phyloP scores from a whole-genome alignment of 805 yeast species.

The Pachysolen tannophilus region DNA sequence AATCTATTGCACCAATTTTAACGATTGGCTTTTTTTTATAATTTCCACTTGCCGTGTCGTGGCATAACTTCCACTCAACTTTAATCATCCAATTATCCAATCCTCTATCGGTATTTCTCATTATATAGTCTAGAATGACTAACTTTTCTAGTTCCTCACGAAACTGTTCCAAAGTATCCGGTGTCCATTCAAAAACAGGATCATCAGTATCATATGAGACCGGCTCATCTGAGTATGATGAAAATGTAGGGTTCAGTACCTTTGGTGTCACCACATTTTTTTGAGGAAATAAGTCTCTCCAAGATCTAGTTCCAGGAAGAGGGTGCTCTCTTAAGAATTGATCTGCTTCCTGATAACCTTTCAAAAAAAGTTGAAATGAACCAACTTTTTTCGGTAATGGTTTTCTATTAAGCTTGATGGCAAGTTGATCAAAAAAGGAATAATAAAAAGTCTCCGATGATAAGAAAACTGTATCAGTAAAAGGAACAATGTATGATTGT shows the following conservation, averaged over 20 bases:
- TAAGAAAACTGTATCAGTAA: slow-evolving; percentile 48
- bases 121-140: slow-evolving; percentile 62
- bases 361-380: slow-evolving; percentile 55
- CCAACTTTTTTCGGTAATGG: slow-evolving; percentile 46
- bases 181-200: slow-evolving; percentile 44
- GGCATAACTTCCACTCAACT: slow-evolving; percentile 30
- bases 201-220: slow-evolving; percentile 5
- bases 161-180: slow-evolving; percentile 38
- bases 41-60: slow-evolving; percentile 8
- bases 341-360: slow-evolving; percentile 54
- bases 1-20: slow-evolving; percentile 65
- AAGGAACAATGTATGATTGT: slow-evolving; percentile 54
- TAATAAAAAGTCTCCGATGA: slow-evolving; percentile 45
- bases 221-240: not conserved
- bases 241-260: not conserved
- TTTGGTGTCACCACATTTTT: not conserved
- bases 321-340: slow-evolving; percentile 50
- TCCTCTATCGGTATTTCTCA: slow-evolving; percentile 71
- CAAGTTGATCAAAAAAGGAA: slow-evolving; percentile 36
- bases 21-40: slow-evolving; percentile 28
- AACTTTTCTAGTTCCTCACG: slow-evolving; percentile 58
- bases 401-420: slow-evolving; percentile 13
- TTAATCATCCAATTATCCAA: slow-evolving; percentile 74
- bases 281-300: not conserved
- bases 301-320: slow-evolving; percentile 35